Evolutionary conservation across 2,329 filamentous ascomycete species (phyloP).

Genomic region (Aaosphaeria pasadenensis): DNA sequence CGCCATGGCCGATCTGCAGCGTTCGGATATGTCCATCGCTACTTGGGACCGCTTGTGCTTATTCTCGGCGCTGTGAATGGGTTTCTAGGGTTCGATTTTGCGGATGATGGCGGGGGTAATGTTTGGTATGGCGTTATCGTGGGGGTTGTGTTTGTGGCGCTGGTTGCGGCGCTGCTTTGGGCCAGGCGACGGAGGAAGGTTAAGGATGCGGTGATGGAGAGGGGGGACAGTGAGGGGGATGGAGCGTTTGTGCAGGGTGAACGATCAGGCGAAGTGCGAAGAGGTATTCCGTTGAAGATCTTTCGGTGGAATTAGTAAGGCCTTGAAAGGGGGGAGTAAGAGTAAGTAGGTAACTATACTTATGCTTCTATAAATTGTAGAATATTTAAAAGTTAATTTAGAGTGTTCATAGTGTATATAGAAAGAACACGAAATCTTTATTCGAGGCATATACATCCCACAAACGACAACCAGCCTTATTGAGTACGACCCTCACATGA

Average conservation of each 20-base stretch:
- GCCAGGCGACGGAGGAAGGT: slow-evolving; percentile 1
- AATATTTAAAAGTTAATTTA: too few relatives aligned
- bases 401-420: too few relatives aligned
- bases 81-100: slow-evolving; percentile 18
- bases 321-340: too few relatives aligned
- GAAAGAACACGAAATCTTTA: too few relatives aligned
- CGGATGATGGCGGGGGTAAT: slow-evolving; percentile 8
- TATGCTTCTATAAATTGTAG: too few relatives aligned
- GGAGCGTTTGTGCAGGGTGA: background rate
- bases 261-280: too few relatives aligned
- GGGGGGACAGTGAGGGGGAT: background rate
- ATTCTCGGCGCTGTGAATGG: slow-evolving; percentile 14
- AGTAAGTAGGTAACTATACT: too few relatives aligned
- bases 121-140: slow-evolving; percentile 13
- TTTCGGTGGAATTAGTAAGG: too few relatives aligned
- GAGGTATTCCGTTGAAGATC: too few relatives aligned
- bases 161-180: slow-evolving; percentile 6
- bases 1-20: slow-evolving; percentile 7
- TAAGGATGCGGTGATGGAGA: background rate
- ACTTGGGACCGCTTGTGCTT: slow-evolving; percentile 14
- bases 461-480: too few relatives aligned
- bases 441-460: too few relatives aligned
- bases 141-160: slow-evolving; percentile 6
- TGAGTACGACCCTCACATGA: too few relatives aligned
- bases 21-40: slow-evolving; percentile 12